Base-by-base conservation (phyloP, 768 basidiomycete species). In the Mycena amicta region DNA sequence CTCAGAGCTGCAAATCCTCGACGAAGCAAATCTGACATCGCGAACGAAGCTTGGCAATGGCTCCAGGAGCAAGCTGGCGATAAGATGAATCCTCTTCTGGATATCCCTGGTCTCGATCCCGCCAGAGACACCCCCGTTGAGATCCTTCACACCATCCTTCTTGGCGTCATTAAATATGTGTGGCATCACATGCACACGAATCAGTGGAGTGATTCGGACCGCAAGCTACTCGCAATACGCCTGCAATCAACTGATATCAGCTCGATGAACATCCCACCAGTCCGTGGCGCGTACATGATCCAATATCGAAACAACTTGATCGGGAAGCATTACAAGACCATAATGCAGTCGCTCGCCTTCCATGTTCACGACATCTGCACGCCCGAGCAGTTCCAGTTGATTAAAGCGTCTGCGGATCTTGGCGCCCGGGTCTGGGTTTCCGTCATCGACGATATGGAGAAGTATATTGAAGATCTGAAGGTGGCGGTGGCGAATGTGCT, bases 101-200 rank as follows among this genome's bases (percentile, higher is more conserved):
- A 41, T 49, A 25, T 49, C 25, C 6, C 47, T 5, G 47, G 47
- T 6, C 26, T 49, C 26, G 27, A 49, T n/a, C 47, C 27, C 47
- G 47, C 41, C 6, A 11, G 41, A 20, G 47, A 49, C 26, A 49
- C 47, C 5, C 47, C 47, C 5, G 47, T 49, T 13, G 47, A 49
- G 27, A 49, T 77, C 22, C 65, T 77, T 0, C 75, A 78, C 51
- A 74, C 73, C 0, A 65, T 71, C 22, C 67, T 75, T 0, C 73
- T 78, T 18, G 76, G 77, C 0, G 57, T 70, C 16, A 63, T 70
- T 31, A 78, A 77, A 52, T 78, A 80, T 61, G 50, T 71, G 0
- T 80, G 77, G 78, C 69, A 76, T 49, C 16, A 43, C 4, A 55
- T 66, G 0, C 57, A 72, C 59, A 57, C 58, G 13, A n/a, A 20